Evolutionary conservation across 805 yeast genomes (phyloP), one percentile per base, ranked within the genome.

Genomic region (Kodamaea hsintzibuensis): DNA sequence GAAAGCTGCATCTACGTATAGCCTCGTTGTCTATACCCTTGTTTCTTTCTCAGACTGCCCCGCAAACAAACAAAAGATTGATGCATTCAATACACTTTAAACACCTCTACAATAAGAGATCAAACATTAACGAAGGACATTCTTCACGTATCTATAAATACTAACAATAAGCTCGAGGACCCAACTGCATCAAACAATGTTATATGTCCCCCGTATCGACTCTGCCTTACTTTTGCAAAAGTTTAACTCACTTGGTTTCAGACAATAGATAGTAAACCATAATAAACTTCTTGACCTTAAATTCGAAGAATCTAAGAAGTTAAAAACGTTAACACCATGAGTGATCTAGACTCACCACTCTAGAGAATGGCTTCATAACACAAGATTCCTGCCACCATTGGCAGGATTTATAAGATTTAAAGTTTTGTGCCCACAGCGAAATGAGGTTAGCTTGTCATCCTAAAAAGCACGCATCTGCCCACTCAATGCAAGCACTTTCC

Each of bases 151-250:
- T 40, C 44, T 40, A 40, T 40, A 17, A 40, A 40, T 40, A 40
- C 35, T 8, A 9, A 30, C 35, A 30, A 30, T 30, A 30, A 12
- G 13, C 35, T 40, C 44, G 25, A 40, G 25, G 19, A 18, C 42
- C 13, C 44, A 5, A 6, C 44, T 40, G 44, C 44, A 40, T 8
- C 7, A 40, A 40, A 40, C 44, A 40, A 40, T 40, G 12, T 13
- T 9, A 16, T 19, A 16, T 25, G 35, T 40, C 44, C n/a, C 17
- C n/a, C 17, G 44, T 40, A 17, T 17, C 44, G 19, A 17, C 44
- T 16, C 44, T 40, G 44, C 44, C 44, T 40, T 40, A 40, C 44
- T 10, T n/a, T 40, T 19, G 25, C 44, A 8, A 40, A 40, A 40
- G 44, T 19, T 40, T 40, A 40, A 14, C 42, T 13, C 42, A 7